Evolutionary conservation across 257 asterid genomes (phyloP).

Genomic region (Plantago elongata): DNA sequence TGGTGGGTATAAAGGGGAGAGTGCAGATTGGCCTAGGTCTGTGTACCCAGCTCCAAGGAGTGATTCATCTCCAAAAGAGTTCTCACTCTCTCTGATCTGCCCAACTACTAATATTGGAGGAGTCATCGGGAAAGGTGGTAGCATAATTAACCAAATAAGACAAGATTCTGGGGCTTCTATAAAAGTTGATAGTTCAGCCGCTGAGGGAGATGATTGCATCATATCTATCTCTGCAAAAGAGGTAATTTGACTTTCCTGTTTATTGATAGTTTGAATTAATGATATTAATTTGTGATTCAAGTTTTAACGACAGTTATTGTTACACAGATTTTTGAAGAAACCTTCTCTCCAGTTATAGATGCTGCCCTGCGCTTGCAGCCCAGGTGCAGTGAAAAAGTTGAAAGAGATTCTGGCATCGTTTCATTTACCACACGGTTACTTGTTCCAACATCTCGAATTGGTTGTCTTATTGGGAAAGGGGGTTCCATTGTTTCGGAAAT

Average conservation of each 20-base stretch:
- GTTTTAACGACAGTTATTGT: not conserved
- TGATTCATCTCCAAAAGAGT: constrained; percentile 66
- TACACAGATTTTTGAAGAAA: constrained; percentile 54
- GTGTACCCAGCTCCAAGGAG: constrained; percentile 63
- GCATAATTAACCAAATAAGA: constrained; percentile 79
- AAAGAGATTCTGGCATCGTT: constrained; percentile 85
- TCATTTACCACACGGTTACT: constrained; percentile 73
- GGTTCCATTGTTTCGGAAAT: constrained; percentile 86
- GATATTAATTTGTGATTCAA: not conserved
- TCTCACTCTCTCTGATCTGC: constrained; percentile 71
- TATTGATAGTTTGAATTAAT: constrained; percentile 8
- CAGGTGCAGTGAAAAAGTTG: constrained; percentile 88
- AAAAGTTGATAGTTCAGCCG: constrained; percentile 77
- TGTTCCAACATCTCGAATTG: constrained; percentile 79
- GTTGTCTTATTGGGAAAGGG: constrained; percentile 96
- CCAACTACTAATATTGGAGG: constrained; percentile 83
- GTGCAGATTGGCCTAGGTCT: constrained; percentile 70
- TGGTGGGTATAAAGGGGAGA: constrained; percentile 83
- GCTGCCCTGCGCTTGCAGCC: constrained; percentile 96
- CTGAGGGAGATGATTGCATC: constrained; percentile 82
- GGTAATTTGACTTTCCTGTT: constrained; percentile 32
- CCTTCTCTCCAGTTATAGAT: constrained; percentile 78
- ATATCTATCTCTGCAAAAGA: constrained; percentile 70
- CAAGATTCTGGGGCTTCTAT: constrained; percentile 82
- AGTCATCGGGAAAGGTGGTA: constrained; percentile 90